Conservation (phyloP, 1,284 basidiomycete species). For the Termitomyces sp. region DNA sequence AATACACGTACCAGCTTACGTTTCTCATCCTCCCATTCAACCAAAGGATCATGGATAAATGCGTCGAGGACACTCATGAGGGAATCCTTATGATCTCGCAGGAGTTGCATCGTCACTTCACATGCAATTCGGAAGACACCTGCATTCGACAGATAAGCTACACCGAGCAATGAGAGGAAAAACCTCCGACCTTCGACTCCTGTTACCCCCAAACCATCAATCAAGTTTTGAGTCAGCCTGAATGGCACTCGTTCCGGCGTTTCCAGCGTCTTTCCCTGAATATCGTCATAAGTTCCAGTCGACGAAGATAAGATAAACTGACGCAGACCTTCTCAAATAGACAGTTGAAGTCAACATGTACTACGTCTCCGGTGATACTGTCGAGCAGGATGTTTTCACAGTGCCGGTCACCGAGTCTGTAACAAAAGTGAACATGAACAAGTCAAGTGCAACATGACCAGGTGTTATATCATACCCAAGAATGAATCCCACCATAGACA, state of each 20-base stretch:
- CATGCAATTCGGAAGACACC: conserved; percentile 91
- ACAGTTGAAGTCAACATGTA: conserved; percentile 99
- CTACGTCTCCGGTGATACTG: conserved; percentile 81
- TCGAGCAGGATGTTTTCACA: conserved; percentile 97
- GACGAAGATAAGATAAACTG: not conserved
- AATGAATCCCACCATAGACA: conserved; percentile 99
- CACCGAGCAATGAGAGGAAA: not conserved
- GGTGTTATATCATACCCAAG: conserved; percentile 65
- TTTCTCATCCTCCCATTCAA: conserved; percentile 89
- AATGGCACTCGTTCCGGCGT: conserved; percentile 94
- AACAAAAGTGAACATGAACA: conserved; percentile 3
- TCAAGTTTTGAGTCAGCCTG: conserved; percentile 90
- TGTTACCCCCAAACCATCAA: conserved; percentile 91
- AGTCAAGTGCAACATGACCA: not conserved
- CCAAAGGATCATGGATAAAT: conserved; percentile 95
- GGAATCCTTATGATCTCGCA: conserved; percentile 90
- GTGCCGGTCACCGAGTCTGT: conserved; percentile 93
- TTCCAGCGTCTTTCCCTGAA: conserved; percentile 81
- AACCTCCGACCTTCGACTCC: conserved; percentile 78
- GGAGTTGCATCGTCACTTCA: conserved; percentile 85
- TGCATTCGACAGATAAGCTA: conserved; percentile 23
- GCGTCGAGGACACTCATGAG: conserved; percentile 96
- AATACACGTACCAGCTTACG: conserved; percentile 46
- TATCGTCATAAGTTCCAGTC: not conserved
- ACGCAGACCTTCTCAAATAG: conserved; percentile 84